Conservation (phyloP, 2,329 filamentous ascomycete species). For the Fusarium sp. region DNA sequence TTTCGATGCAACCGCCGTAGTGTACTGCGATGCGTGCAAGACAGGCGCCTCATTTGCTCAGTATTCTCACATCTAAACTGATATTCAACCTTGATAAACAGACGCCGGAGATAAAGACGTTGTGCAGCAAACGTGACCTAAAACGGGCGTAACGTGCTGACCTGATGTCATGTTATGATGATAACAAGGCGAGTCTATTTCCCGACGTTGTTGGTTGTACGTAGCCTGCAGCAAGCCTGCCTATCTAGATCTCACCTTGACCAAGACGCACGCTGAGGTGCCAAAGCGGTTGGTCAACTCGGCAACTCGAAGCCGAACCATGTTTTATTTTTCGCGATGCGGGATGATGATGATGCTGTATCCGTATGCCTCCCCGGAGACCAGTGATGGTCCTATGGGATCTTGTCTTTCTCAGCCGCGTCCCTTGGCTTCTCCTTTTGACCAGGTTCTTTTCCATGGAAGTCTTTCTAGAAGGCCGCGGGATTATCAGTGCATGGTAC, state of each 20-base stretch:
- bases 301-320: slow-evolving; percentile 25
- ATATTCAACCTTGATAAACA: slow-evolving; percentile 6
- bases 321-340: slow-evolving; percentile 1
- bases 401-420: neutral
- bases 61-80: neutral
- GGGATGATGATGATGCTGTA: slow-evolving; percentile 7
- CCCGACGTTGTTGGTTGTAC: neutral
- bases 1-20: neutral
- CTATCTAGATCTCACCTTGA: neutral
- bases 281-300: slow-evolving; percentile 15
- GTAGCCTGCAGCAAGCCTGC: neutral
- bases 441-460: slow-evolving; percentile 12
- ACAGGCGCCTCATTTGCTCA: neutral
- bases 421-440: neutral
- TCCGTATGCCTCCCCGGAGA: neutral
- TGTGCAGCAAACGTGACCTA: slow-evolving; percentile 27
- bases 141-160: slow-evolving; percentile 29
- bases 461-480: slow-evolving; percentile 37
- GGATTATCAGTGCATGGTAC: slow-evolving; percentile 19
- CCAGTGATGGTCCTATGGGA: slow-evolving; percentile 7
- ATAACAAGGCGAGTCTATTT: slow-evolving; percentile 21
- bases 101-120: slow-evolving; percentile 17
- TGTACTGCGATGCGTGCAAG: neutral
- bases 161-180: slow-evolving; percentile 38
- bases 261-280: neutral